phyloP scores from a whole-genome alignment of 2,329 filamentous ascomycete species.

The Harringtonia lauricola region DNA sequence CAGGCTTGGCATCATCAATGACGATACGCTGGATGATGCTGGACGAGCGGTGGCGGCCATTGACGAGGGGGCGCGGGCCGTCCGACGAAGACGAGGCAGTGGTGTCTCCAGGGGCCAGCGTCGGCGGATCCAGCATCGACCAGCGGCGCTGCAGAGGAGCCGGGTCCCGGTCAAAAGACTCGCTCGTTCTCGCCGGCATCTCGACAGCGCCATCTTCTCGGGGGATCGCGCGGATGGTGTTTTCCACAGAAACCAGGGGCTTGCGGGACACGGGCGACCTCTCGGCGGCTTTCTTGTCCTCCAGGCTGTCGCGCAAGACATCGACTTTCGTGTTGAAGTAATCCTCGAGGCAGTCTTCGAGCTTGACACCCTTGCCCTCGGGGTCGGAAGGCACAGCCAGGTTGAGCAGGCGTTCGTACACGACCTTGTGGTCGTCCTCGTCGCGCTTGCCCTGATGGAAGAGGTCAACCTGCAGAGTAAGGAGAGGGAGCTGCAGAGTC shows the following conservation, averaged over 20 bases:
- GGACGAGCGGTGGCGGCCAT: constrained; percentile 34
- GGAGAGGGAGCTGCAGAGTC: constrained; percentile 72
- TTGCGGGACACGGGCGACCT: background rate
- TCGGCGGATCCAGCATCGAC: constrained; percentile 16
- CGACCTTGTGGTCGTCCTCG: constrained; percentile 84
- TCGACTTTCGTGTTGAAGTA: constrained; percentile 95
- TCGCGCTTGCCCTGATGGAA: constrained; percentile 78
- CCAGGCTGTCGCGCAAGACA: constrained; percentile 61
- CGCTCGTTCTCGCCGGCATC: background rate
- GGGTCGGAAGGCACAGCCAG: constrained; percentile 75
- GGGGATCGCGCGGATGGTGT: constrained; percentile 23
- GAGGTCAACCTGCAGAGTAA: constrained; percentile 88
- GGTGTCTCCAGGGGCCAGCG: constrained; percentile 3
- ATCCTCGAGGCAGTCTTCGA: constrained; percentile 85
- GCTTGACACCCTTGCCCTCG: constrained; percentile 58
- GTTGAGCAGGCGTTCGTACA: constrained; percentile 84
- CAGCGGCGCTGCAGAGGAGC: constrained; percentile 22
- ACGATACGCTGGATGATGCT: constrained; percentile 53
- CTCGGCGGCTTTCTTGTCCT: constrained; percentile 35
- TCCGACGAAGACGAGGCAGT: constrained; percentile 11
- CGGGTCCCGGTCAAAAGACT: constrained; percentile 10
- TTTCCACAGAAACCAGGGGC: constrained; percentile 14
- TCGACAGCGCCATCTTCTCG: constrained; percentile 8
- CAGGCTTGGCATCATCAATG: constrained; percentile 36
- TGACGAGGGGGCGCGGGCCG: constrained; percentile 20